Evolutionary conservation across 2,329 filamentous ascomycete genomes (phyloP).

Genomic region (Ophiosphaerella korrae): DNA sequence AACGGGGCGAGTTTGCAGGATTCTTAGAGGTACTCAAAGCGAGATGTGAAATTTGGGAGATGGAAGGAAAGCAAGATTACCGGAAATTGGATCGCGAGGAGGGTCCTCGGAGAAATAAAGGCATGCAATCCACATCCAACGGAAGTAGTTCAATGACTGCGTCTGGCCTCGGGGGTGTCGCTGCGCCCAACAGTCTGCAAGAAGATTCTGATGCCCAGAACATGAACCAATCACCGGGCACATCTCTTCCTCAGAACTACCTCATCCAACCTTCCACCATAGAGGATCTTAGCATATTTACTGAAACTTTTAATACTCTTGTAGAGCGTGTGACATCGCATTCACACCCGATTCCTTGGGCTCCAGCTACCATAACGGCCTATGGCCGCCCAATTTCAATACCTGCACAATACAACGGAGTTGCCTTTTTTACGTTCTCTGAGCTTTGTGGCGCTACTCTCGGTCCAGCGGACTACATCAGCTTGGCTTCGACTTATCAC

Average conservation of each 20-base stretch:
- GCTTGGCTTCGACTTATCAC: conserved; percentile 78
- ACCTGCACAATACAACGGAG: conserved; percentile 62
- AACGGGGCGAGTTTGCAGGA: conserved; percentile 73
- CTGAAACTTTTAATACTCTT: conserved; percentile 26
- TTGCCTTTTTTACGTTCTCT: conserved; percentile 69
- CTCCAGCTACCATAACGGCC: conserved; percentile 53
- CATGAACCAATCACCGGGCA: neutral
- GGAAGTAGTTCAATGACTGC: neutral
- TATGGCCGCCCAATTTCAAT: conserved; percentile 70
- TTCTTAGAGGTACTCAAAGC: conserved; percentile 79
- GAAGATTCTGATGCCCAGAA: conserved; percentile 1
- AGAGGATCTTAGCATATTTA: conserved; percentile 25
- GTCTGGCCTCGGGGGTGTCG: neutral
- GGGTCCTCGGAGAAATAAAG: neutral
- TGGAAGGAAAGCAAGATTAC: conserved; percentile 75
- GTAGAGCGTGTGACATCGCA: conserved; percentile 24
- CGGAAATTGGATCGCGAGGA: conserved; percentile 56
- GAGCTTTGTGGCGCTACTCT: conserved; percentile 68
- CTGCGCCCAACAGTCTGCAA: neutral
- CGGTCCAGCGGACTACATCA: conserved; percentile 82
- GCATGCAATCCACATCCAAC: neutral
- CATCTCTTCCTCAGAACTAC: conserved; percentile 41
- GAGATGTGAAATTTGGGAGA: conserved; percentile 82
- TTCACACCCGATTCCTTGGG: conserved; percentile 52
- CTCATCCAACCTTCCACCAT: conserved; percentile 36